These are phyloP conservation scores for Vanilla planifolia DNA, from an alignment of 106 monocot genomes.

Conservation along the genomic window DNA sequence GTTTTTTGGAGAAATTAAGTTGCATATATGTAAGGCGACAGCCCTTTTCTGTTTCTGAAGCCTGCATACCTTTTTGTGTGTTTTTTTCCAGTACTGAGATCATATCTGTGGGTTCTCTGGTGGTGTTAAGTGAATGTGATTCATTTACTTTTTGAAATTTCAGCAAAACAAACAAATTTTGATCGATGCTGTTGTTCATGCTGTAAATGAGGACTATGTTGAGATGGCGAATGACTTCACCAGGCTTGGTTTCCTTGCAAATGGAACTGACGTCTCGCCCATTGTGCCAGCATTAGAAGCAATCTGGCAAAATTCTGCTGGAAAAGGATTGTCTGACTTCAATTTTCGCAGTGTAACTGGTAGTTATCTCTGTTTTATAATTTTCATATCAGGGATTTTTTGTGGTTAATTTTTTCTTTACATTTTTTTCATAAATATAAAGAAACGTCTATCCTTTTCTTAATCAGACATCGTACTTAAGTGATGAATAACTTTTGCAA, in stretches of 20 bases:
- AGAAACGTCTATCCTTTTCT: no score
- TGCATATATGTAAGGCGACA: no score
- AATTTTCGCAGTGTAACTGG: constrained; percentile 97
- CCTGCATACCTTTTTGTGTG: background rate
- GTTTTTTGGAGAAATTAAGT: no score
- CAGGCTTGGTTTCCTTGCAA: constrained; percentile 96
- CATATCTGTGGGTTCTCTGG: background rate
- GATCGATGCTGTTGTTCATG: constrained; percentile 98
- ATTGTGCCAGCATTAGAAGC: constrained; percentile 94
- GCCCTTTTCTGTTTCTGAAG: background rate
- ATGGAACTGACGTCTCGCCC: constrained; percentile 91
- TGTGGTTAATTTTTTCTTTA: no score
- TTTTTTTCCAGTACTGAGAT: background rate
- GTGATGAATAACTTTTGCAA: no score
- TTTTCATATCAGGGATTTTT: no score
- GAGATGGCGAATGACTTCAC: constrained; percentile 99
- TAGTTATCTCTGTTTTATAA: no score
- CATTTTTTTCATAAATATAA: no score
- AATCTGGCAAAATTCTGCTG: constrained; percentile 95
- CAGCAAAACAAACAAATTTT: constrained; percentile 99
- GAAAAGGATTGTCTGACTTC: constrained; percentile 91
- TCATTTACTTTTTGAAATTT: constrained; percentile 14
- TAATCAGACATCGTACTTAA: no score
- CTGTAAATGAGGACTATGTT: constrained; percentile 99
- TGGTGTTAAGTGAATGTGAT: background rate